Base-by-base conservation (phyloP, 306 rosid species). In the Psophocarpus tetragonolobus region DNA sequence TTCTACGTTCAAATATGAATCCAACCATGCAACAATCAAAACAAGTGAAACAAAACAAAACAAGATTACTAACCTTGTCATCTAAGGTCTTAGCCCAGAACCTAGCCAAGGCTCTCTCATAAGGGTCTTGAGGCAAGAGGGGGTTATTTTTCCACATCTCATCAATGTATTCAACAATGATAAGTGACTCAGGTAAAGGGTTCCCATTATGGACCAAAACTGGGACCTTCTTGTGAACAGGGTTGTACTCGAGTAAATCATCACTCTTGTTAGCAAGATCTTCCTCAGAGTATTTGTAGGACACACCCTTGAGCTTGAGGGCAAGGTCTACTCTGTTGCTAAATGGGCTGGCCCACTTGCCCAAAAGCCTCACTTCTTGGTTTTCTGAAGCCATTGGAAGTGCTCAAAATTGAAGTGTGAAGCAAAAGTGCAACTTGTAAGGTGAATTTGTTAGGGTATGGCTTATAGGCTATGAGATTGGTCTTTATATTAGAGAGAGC, bases 81-180 rank as follows among this genome's bases (percentile, higher is more conserved):
- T 86, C 89, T 0, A 83, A 30, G 23, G 79, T 72, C 45, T 39
- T 80, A 1, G 69, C 11, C 89, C 89, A 86, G 44, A 86, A 83
- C 3, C 79, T 78, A 35, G 87, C 79, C 27, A 69, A 2, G n/a
- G 81, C 89, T 77, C 81, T 80, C 0, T 76, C 67, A 56, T 83
- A 36, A 77, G 87, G 85, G 20, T 86, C 76, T 3, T 75, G 48
- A 21, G 87, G 85, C 81, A 83, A 80, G 32, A 86, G 50, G 6
- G 83, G 68, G 58, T 76, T 48, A 11, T 57, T 75, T 1, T 18
- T 66, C 87, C 87, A 83, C 0, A 78, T 29, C 7, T 86, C 87
- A 10, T 86, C 87, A 2, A 87, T 80, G 70, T 87, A 87, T 42
- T 87, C 84, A 75, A 84, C 72, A 14, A 87, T 81, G 14, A 84